Evolutionary conservation across 768 basidiomycete species (phyloP).

Genomic region (Hericium coralloides): DNA sequence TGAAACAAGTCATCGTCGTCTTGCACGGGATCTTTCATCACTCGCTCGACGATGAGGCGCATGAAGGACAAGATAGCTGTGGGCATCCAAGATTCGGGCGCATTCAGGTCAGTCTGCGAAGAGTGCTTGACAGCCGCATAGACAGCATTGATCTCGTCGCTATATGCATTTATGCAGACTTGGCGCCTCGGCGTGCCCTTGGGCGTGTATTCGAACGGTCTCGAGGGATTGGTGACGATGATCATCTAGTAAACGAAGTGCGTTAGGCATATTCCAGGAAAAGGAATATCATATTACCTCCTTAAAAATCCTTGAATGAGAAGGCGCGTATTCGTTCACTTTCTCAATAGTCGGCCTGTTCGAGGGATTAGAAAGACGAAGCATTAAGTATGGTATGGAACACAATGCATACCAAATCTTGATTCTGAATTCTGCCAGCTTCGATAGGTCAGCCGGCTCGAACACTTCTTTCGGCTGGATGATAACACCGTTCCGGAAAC

Average conservation of each 20-base stretch:
- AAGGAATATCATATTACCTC: slow-evolving; percentile 22
- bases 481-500: slow-evolving; percentile 1
- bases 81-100: neutral
- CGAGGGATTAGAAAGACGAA: neutral
- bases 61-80: neutral
- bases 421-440: neutral
- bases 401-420: neutral
- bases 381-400: neutral
- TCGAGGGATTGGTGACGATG: slow-evolving; percentile 29
- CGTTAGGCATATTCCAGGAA: no score
- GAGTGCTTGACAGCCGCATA: slow-evolving; percentile 14
- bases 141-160: slow-evolving; percentile 37
- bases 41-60: slow-evolving; percentile 7
- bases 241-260: slow-evolving; percentile 31
- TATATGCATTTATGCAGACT: slow-evolving; percentile 30
- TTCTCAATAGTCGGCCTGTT: slow-evolving; percentile 30
- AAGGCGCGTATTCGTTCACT: slow-evolving; percentile 33
- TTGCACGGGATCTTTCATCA: slow-evolving; percentile 1
- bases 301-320: slow-evolving; percentile 38
- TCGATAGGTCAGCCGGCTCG: neutral
- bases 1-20: slow-evolving; percentile 14
- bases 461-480: neutral
- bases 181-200: slow-evolving; percentile 40
- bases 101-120: neutral
- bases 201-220: slow-evolving; percentile 33